Evolutionary conservation across 306 rosid genomes (phyloP), one percentile per base, ranked within the genome.

Genomic region (Calophaca sinica): DNA sequence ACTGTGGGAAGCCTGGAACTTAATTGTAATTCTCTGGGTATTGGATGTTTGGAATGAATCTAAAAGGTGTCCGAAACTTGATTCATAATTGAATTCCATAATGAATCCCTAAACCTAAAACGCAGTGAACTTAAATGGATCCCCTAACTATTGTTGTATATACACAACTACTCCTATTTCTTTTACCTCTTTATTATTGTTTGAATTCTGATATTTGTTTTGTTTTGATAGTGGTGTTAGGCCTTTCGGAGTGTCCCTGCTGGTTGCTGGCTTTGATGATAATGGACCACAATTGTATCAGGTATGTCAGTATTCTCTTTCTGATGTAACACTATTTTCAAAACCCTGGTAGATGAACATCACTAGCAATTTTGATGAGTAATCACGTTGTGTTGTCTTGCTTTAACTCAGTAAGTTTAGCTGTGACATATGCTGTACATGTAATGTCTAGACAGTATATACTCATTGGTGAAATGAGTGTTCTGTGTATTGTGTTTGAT

Each of bases 221-320:
- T 55, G 33, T 36, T 4, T 42, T 58, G 11, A 76, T 53, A 94
- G 99, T 84, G 99, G 97, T 85, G 99, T 92, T 49, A 89, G 99
- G 89, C 99, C 99, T 14, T 94, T 94, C 76, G 99, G 99, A 75
- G 97, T 94, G 72, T 92, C 99, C 13, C 79, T 94, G 41, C 89
- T 94, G 78, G 92, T 92, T 79, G 96, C 99, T 63, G 96, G 99
- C 60, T 94, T 86, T 74, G 97, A 92, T 80, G 93, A 90, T 79
- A 90, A 88, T 36, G 99, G 99, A 12, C 91, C 99, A 35, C 99
- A 94, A 78, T 60, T 94, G 35, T 94, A 85, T 85, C 99, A 92
- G 99, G 99, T 94, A 68, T 69, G 29, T 26, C 49, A 1, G 51
- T 35, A 69, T 51, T 55, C 35, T 20, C 41, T 54, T 44, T 71